A percentile compares a stretch with the other conserved stretches of the same genome.
Evolutionary conservation across 345 rosid genomes (phyloP).

Genomic region (Brassica napus): Da-Ae NC_063442.1:27182501-27183000

Average conservation of each 20-base stretch:
- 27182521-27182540: neutral
- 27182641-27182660: neutral
- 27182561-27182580: neutral
- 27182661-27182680: conserved; percentile 4
- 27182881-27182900: conserved; percentile 13
- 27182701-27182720: neutral
- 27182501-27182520: neutral
- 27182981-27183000: conserved; percentile 71
- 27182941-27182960: neutral
- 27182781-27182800: conserved; percentile 70
- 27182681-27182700: conserved; percentile 6
- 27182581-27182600: conserved; percentile 9
- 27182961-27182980: conserved; percentile 54
- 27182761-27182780: conserved; percentile 90
- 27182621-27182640: conserved; percentile 8
- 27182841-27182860: conserved; percentile 11
- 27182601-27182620: conserved; percentile 5
- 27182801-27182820: conserved; percentile 71
- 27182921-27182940: conserved; percentile 11
- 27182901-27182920: neutral
- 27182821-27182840: conserved; percentile 31
- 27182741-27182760: conserved; percentile 75
- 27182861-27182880: conserved; percentile 10
- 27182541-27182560: conserved; percentile 12
- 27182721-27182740: conserved; percentile 1